A percentile compares a stretch with the other conserved stretches of the same genome.
phyloP scores from a whole-genome alignment of 148 eudicot species.

The Talinum fruticosum region DNA sequence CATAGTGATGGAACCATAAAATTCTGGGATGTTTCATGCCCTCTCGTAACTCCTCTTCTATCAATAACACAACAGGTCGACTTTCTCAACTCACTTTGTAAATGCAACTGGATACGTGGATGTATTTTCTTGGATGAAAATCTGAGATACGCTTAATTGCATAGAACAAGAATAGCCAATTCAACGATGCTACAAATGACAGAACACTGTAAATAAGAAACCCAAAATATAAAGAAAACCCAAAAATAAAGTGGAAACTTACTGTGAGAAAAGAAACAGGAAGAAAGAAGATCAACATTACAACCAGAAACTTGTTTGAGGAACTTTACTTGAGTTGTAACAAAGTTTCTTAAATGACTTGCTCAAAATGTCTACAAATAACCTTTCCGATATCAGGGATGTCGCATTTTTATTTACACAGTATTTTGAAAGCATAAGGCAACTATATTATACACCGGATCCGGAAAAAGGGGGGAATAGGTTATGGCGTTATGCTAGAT shows the following conservation, averaged over 20 bases:
- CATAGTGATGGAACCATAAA: constrained; percentile 76
- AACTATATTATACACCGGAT: neutral
- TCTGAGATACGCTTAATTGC: neutral
- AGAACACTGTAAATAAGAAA: neutral
- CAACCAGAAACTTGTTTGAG: neutral
- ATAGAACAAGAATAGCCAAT: neutral
- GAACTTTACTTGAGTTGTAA: neutral
- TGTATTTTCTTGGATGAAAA: constrained; percentile 8
- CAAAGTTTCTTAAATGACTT: neutral
- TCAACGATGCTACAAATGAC: neutral
- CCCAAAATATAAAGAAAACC: neutral
- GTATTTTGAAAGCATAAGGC: neutral
- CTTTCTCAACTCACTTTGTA: neutral
- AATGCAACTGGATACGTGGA: neutral
- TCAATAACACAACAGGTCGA: constrained; percentile 79
- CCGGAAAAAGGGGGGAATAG: neutral
- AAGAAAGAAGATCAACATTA: neutral
- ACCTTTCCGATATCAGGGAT: neutral
- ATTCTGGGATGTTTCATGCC: constrained; percentile 84
- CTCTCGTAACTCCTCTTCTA: constrained; percentile 64
- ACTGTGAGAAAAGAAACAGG: neutral
- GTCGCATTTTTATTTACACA: neutral
- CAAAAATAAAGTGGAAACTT: neutral
- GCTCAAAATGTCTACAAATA: neutral
- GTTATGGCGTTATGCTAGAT: neutral